Evolutionary conservation across 163 green algal genomes (phyloP).

Genomic region (Dunaliella salina): DNA sequence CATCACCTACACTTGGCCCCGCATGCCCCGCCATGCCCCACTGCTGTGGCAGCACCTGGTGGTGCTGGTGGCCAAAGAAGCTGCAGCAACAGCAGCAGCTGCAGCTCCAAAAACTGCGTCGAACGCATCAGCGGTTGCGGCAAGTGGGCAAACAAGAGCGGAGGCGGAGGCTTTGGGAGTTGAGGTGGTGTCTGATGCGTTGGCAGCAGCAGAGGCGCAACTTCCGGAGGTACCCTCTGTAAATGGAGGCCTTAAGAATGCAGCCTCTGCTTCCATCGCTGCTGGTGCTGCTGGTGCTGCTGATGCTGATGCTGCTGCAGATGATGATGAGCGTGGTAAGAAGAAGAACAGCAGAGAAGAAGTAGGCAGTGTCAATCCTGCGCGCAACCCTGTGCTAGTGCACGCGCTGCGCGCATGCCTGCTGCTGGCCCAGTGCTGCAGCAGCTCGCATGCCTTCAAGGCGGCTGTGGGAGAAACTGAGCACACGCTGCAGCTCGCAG

Average conservation of each 20-base stretch:
- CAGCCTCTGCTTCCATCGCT: neutral
- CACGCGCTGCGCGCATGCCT: neutral
- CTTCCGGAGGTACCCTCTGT: neutral
- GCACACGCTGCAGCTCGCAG: no score
- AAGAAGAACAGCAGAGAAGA: neutral
- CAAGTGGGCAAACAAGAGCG: neutral
- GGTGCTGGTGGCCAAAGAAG: neutral
- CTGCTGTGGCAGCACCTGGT: constrained; percentile 29
- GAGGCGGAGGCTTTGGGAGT: neutral
- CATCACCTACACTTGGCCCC: constrained; percentile 13
- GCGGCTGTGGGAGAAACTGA: neutral
- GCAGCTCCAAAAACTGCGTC: neutral
- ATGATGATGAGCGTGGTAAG: neutral
- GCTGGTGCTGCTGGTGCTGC: neutral
- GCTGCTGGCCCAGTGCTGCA: neutral
- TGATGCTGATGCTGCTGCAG: neutral
- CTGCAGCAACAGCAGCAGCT: neutral
- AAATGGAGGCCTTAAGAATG: neutral
- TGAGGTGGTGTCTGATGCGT: neutral
- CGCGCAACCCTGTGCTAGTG: neutral
- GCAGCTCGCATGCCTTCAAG: neutral
- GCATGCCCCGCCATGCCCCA: constrained; percentile 10
- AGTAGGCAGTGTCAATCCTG: neutral
- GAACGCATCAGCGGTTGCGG: neutral
- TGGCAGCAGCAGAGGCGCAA: neutral